phyloP scores from a whole-genome alignment of 2,329 filamentous ascomycete genomes.

The Fusarium euwallaceae region DNA sequence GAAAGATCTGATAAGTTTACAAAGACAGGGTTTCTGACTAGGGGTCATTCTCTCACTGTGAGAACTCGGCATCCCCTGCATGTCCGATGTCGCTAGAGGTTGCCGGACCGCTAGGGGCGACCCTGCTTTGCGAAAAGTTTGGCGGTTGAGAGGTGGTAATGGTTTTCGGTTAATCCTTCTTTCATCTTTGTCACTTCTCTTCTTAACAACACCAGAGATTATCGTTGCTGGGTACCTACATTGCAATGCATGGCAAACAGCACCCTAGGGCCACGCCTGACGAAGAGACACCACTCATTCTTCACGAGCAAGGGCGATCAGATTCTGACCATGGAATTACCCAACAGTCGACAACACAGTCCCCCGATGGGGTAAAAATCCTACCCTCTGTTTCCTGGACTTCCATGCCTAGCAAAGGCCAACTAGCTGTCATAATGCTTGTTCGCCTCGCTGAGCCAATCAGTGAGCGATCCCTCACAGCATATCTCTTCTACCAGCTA shows the following conservation, averaged over 20 bases:
- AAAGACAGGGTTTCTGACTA: not conserved
- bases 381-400: not conserved
- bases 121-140: not conserved
- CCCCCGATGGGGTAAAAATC: not conserved
- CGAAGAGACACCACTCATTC: not conserved
- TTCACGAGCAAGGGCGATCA: not conserved
- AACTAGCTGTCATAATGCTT: conserved; percentile 45
- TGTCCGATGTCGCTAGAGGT: not conserved
- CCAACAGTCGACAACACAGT: not conserved
- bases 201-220: not conserved
- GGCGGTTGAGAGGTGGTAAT: not conserved
- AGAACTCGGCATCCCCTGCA: not conserved
- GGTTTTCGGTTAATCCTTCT: not conserved
- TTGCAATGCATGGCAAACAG: not conserved
- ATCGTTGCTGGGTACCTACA: not conserved
- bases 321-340: not conserved
- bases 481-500: conserved; percentile 31
- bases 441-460: conserved; percentile 46
- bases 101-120: not conserved
- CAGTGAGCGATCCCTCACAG: conserved; percentile 40
- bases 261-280: not conserved
- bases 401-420: conserved; percentile 42
- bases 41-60: not conserved
- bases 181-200: not conserved
- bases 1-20: not conserved